Conservation (phyloP, 2,329 filamentous ascomycete species). For the Aspergillus fischeri region DNA sequence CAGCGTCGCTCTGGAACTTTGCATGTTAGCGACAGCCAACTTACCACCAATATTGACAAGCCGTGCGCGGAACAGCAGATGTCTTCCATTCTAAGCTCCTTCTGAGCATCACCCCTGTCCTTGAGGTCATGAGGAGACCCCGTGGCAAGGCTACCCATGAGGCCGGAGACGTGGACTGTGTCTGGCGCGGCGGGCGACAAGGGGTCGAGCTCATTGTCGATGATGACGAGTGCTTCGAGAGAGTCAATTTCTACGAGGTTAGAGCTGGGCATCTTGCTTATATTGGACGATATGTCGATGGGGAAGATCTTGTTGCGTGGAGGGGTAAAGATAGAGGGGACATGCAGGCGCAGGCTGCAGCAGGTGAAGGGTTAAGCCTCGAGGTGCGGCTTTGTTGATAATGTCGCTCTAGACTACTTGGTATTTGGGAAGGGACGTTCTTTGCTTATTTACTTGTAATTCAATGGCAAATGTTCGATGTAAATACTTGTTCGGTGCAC, state of each 20-base stretch:
- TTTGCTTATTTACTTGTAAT: not conserved
- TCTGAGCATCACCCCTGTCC: slow-evolving; percentile 40
- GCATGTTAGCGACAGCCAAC: slow-evolving; percentile 1
- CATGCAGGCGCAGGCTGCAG: not conserved
- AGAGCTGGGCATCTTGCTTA: slow-evolving; percentile 7
- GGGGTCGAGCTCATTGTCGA: slow-evolving; percentile 54
- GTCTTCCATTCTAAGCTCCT: slow-evolving; percentile 48
- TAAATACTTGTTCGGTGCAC: not conserved
- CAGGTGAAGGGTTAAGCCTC: not conserved
- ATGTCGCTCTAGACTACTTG: not conserved
- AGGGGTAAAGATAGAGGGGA: not conserved
- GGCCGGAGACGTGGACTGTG: slow-evolving; percentile 41
- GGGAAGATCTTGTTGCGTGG: not conserved
- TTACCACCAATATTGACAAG: slow-evolving; percentile 49
- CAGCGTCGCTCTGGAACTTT: not conserved
- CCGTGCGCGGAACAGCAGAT: slow-evolving; percentile 55
- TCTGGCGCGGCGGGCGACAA: slow-evolving; percentile 46
- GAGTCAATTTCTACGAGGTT: slow-evolving; percentile 41
- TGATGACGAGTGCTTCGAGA: slow-evolving; percentile 48
- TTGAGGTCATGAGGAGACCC: slow-evolving; percentile 29
- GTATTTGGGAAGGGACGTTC: too few relatives aligned
- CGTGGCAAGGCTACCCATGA: slow-evolving; percentile 41
- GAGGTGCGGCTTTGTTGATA: not conserved
- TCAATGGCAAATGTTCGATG: not conserved
- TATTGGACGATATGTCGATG: not conserved